phyloP scores from a whole-genome alignment of 1,284 basidiomycete genomes.

The Tilletia caries region DNA sequence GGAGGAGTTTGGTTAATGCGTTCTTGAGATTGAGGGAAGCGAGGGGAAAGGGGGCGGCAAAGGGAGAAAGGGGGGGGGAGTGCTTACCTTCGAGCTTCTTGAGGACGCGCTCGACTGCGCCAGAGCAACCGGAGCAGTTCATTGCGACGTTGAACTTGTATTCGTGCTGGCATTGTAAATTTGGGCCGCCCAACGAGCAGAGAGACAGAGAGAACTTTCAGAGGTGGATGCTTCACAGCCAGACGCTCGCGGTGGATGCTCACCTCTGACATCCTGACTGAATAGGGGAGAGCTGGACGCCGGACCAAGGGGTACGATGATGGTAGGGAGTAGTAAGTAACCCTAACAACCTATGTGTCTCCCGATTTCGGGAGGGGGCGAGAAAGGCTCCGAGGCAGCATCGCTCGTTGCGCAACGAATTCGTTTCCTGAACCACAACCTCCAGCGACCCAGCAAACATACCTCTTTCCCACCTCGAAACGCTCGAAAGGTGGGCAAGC shows the following conservation, averaged over 20 bases:
- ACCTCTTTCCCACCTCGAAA: no score
- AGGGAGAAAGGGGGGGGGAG: background rate
- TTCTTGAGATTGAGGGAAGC: background rate
- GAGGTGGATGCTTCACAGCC: background rate
- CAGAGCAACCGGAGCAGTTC: conserved; percentile 77
- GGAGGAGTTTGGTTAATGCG: no score
- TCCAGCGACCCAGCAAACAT: no score
- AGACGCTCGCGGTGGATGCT: background rate
- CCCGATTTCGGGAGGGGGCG: no score
- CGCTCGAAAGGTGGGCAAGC: no score
- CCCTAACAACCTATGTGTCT: no score
- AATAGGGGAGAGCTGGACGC: no score
- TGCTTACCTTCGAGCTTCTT: conserved; percentile 65
- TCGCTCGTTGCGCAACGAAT: no score
- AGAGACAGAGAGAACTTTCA: background rate
- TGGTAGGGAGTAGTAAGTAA: no score
- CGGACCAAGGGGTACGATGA: no score
- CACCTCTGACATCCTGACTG: conserved; percentile 4
- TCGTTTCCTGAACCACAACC: no score
- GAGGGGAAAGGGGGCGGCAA: background rate
- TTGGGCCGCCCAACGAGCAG: background rate
- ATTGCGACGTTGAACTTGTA: conserved; percentile 72
- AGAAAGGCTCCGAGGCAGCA: no score
- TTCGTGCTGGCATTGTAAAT: conserved; percentile 36
- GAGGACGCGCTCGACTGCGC: conserved; percentile 70